Conservation (phyloP, 352 stramenopile species). For the Aphanomyces cochlioides region DNA sequence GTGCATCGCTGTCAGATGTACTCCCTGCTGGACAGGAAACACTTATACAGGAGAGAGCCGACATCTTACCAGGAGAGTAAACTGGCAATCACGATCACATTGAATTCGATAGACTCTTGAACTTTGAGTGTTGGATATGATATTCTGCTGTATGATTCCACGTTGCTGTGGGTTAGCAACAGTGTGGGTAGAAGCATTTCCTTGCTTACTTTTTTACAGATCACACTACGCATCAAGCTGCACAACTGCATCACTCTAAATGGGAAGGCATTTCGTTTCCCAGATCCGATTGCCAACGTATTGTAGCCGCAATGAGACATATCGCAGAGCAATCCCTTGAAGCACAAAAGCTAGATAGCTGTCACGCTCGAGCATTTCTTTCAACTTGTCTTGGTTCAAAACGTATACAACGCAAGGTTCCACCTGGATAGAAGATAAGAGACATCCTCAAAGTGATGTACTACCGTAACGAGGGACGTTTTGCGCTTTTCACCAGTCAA, state of each 20-base stretch:
- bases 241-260: constrained; percentile 34
- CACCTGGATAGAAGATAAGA: constrained; percentile 20
- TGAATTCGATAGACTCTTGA: too few species aligned
- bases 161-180: too few species aligned
- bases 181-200: too few species aligned
- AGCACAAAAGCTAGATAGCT: constrained; percentile 69
- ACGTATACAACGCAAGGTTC: constrained; percentile 66
- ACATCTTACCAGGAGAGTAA: too few species aligned
- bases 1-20: too few species aligned
- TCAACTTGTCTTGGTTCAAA: constrained; percentile 49
- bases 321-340: constrained; percentile 65
- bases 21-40: too few species aligned
- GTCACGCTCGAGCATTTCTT: constrained; percentile 61
- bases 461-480: constrained; percentile 55
- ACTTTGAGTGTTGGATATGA: too few species aligned
- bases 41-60: too few species aligned
- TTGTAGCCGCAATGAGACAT: constrained; percentile 70
- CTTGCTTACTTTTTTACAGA: too few species aligned
- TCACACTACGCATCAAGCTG: too few species aligned
- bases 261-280: constrained; percentile 78
- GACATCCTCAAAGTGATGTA: background rate
- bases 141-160: too few species aligned
- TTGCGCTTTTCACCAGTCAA: constrained; percentile 77
- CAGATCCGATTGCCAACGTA: constrained; percentile 83
- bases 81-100: too few species aligned